phyloP scores from a whole-genome alignment of 2,329 filamentous ascomycete genomes.

The Knufia fluminis region DNA sequence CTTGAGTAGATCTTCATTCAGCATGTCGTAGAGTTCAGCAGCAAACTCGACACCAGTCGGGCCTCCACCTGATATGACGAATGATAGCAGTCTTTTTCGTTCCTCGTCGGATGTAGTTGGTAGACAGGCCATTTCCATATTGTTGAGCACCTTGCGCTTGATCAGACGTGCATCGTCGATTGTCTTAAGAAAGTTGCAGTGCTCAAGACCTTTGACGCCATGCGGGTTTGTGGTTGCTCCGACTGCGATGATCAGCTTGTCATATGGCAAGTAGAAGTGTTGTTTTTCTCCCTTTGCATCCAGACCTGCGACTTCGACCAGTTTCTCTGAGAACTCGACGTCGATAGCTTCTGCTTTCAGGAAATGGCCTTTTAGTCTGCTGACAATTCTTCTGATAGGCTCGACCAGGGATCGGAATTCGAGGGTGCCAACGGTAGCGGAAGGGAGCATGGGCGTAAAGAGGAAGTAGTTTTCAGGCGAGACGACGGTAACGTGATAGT shows the following conservation, averaged over 20 bases:
- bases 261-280: slow-evolving; percentile 90
- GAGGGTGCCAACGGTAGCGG: slow-evolving; percentile 89
- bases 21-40: slow-evolving; percentile 86
- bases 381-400: slow-evolving; percentile 76
- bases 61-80: slow-evolving; percentile 90
- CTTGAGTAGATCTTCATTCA: slow-evolving; percentile 82
- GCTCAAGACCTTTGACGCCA: slow-evolving; percentile 85
- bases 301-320: slow-evolving; percentile 74
- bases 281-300: slow-evolving; percentile 63
- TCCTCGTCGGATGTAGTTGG: slow-evolving; percentile 87
- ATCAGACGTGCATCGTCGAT: slow-evolving; percentile 87
- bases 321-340: slow-evolving; percentile 81
- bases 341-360: slow-evolving; percentile 78
- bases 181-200: slow-evolving; percentile 92
- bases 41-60: slow-evolving; percentile 97
- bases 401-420: slow-evolving; percentile 87
- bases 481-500: slow-evolving; percentile 93
- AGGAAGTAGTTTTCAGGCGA: slow-evolving; percentile 95
- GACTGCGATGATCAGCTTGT: slow-evolving; percentile 89
- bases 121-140: slow-evolving; percentile 84
- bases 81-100: slow-evolving; percentile 76
- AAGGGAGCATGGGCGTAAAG: slow-evolving; percentile 96
- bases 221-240: slow-evolving; percentile 87
- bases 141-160: slow-evolving; percentile 77
- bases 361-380: slow-evolving; percentile 74